Evolutionary conservation across 768 basidiomycete species (phyloP), one percentile per base, ranked within the genome.

Genomic region (Mycena pura): DNA sequence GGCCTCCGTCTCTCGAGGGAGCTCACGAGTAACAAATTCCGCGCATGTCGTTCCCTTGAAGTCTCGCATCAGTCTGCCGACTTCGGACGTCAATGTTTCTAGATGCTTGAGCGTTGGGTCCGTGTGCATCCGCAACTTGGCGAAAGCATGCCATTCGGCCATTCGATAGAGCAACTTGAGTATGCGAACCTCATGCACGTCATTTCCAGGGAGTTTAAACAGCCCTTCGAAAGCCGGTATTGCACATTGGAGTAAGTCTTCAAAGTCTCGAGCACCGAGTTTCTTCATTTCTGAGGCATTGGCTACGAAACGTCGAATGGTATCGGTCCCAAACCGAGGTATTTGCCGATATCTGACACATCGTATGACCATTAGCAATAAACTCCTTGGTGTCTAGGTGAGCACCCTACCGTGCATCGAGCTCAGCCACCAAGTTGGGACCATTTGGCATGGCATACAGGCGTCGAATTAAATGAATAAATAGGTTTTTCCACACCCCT

Each of bases 41-140:
- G 57, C n/a, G 51, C 75, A 76, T 0, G 70, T 73, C 7, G 47
- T 52, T 0, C 60, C n/a, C 4, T 57, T 52, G 58, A 80, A 80
- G 0, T 50, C 10, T 0, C 75, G 73, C 15, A 77, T 54, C 4
- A 57, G 39, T 2, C 56, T 31, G 0, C 77, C 72, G 8, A 78
- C 66, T 3, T 32, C 44, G 0, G 21, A 39, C 3, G 76, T 78
- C 1, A 47, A 34, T 0, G 10, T 17, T 2, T 68, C 57, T 4
- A 78, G 58, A 29, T 68, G 29, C 0, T 58, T 24, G 1, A 80
- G 65, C 2, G 77, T 76, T 0, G 63, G 38, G n/a, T 75, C 69
- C 0, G 74, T 76, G 41, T 79, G 78, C 48, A 78, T 60, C 0
- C 74, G 70, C 0, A 80, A 69, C 49, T 80, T 80, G 5, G 77